Base-by-base conservation (phyloP, 2,329 filamentous ascomycete species). In the Colletotrichum zoysiae region DNA sequence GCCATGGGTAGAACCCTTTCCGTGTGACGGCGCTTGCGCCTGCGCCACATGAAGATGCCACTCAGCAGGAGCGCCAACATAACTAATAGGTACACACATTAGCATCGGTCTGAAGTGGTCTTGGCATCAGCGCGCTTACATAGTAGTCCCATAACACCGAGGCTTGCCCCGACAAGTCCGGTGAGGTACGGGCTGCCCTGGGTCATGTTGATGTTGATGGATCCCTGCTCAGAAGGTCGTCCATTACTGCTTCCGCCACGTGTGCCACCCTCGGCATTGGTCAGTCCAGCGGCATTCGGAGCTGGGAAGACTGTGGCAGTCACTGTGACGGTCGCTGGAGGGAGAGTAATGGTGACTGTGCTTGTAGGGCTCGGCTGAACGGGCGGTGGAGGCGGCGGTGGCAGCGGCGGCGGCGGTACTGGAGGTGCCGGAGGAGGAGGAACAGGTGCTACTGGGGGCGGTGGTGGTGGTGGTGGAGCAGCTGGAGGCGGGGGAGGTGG, bases 361-460 rank as follows among this genome's bases (percentile, higher is more conserved):
- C 33, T 57, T 18, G 20, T 18, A 18, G 35, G 35, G 12, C 5
- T 57, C 11, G 79, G 91, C 20, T 79, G 91, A 7, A 20, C 11
- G 3, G 53, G 20, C 3, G 53, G 20, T 4, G 18, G 18, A 3
- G 51, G 26, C 0, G 26, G 51, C 5, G 16, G 30, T 1, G 4
- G 14, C 16, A 16, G 50, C 7, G 51, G 51, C 0, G 16, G 26
- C 1, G 51, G 46, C 4, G 9, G 1, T 7, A 50, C 7, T n/a
- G 44, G 44, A n/a, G 44, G 44, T 14, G 1, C n/a, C 8, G 18
- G 44, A 2, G 44, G 44, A 6, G 46, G 50, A 18, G 26, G 50
- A 20, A 12, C 5, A 20, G 50, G 50, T 3, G 50, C 11, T 4
- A 5, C 12, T 2, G 23, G 14, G 3, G 20, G 20, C 8, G 44